These are phyloP conservation scores for Chimonanthus salicifolius DNA, from an alignment of 164 flowering plant genomes.

Conservation along the genomic window DNA sequence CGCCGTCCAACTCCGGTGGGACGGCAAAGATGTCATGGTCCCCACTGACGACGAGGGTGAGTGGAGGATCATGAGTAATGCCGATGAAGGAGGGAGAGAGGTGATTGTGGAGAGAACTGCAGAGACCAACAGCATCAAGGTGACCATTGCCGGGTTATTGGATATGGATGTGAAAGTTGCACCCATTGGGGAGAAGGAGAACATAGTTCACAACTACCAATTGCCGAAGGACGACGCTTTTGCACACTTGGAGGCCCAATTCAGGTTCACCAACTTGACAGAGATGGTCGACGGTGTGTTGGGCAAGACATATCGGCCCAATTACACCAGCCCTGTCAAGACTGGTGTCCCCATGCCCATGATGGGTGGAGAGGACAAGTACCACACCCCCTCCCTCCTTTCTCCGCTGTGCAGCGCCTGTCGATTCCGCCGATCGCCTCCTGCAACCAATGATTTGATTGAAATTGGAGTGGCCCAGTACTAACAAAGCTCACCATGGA, in stretches of 20 bases:
- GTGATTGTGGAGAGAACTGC: slow-evolving; percentile 56
- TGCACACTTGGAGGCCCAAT: slow-evolving; percentile 39
- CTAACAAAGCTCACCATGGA: neutral
- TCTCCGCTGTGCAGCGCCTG: slow-evolving; percentile 50
- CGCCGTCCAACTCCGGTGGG: slow-evolving; percentile 42
- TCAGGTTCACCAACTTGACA: slow-evolving; percentile 35
- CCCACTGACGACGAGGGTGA: slow-evolving; percentile 58
- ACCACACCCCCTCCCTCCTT: slow-evolving; percentile 43
- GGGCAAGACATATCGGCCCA: slow-evolving; percentile 66
- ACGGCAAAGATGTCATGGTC: slow-evolving; percentile 31
- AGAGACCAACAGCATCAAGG: slow-evolving; percentile 41
- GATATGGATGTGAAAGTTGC: slow-evolving; percentile 44
- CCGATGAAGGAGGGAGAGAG: slow-evolving; percentile 22
- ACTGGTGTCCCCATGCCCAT: slow-evolving; percentile 65
- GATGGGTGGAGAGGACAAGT: slow-evolving; percentile 78
- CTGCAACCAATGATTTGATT: neutral
- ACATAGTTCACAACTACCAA: slow-evolving; percentile 55
- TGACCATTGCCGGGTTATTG: slow-evolving; percentile 36
- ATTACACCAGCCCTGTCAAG: slow-evolving; percentile 56
- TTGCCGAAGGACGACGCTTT: slow-evolving; percentile 45
- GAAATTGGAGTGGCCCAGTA: neutral
- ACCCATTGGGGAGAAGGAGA: slow-evolving; percentile 53
- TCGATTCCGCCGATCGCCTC: slow-evolving; percentile 27
- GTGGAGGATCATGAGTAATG: slow-evolving; percentile 26
- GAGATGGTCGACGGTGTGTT: slow-evolving; percentile 58